Conservation (phyloP, 345 rosid species). For the Psidium friedrichsthalianum region DNA sequence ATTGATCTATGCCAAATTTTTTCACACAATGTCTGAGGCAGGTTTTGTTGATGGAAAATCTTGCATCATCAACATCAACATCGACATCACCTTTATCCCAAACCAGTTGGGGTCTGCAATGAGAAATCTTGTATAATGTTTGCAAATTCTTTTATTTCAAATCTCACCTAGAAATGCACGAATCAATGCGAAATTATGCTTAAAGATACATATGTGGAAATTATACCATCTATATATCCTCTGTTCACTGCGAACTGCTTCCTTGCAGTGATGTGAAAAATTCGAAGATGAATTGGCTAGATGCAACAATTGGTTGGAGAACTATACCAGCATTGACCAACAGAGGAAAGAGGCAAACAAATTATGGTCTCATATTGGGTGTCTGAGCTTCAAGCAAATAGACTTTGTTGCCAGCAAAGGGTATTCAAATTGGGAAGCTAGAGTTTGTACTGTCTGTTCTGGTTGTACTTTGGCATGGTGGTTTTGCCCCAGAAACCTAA, state of each 20-base stretch:
- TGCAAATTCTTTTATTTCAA: neutral
- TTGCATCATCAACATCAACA: too few relatives aligned
- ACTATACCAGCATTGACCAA: neutral
- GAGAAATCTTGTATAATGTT: neutral
- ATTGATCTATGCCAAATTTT: neutral
- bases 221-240: neutral
- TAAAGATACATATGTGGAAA: neutral
- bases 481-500: neutral
- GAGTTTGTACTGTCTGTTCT: neutral
- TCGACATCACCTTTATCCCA: too few relatives aligned
- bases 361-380: neutral
- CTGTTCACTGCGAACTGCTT: neutral
- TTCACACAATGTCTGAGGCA: neutral
- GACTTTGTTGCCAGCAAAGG: neutral
- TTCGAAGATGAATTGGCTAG: neutral
- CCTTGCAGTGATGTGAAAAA: neutral
- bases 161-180: neutral
- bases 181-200: neutral
- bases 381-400: neutral
- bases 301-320: neutral
- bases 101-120: too few relatives aligned
- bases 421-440: neutral
- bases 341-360: neutral
- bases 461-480: neutral
- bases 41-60: neutral